phyloP scores from a whole-genome alignment of 108 stramenopile genomes.

The Cyclotella distinguenda region DNA sequence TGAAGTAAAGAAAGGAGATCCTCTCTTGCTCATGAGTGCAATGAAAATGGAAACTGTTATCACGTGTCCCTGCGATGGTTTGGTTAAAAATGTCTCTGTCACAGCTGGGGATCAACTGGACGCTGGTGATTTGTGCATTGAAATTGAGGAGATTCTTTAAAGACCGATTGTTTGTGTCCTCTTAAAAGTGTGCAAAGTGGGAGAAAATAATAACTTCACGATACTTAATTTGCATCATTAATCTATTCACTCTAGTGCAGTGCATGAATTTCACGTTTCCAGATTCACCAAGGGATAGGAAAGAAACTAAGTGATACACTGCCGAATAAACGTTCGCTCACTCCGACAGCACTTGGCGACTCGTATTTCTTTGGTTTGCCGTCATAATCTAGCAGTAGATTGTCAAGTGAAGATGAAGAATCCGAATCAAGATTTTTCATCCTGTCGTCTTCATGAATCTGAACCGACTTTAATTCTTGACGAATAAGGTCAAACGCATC shows the following conservation, averaged over 20 bases:
- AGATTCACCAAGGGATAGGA: conserved; percentile 15
- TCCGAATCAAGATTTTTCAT: neutral
- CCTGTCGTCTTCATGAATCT: conserved; percentile 9
- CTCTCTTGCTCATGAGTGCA: conserved; percentile 84
- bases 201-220: no score
- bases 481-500: conserved; percentile 14
- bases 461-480: conserved; percentile 14
- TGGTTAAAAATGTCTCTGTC: conserved; percentile 75
- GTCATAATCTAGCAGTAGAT: neutral
- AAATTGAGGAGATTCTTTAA: conserved; percentile 66
- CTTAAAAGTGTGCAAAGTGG: no score
- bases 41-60: conserved; percentile 99
- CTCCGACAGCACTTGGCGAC: neutral
- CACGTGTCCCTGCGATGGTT: conserved; percentile 74
- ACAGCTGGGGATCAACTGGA: conserved; percentile 86
- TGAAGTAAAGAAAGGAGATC: conserved; percentile 85
- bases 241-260: no score
- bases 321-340: conserved; percentile 15
- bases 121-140: conserved; percentile 89
- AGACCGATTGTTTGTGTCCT: no score
- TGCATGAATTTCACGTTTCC: no score
- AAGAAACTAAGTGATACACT: conserved; percentile 21
- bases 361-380: conserved; percentile 1
- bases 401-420: neutral
- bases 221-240: no score